Percentiles rank a stretch among this genome's conserved stretches.
Evolutionary conservation across 495 filamentous ascomycete genomes (phyloP).

Genomic region (Aspergillus egyptiacus): DNA sequence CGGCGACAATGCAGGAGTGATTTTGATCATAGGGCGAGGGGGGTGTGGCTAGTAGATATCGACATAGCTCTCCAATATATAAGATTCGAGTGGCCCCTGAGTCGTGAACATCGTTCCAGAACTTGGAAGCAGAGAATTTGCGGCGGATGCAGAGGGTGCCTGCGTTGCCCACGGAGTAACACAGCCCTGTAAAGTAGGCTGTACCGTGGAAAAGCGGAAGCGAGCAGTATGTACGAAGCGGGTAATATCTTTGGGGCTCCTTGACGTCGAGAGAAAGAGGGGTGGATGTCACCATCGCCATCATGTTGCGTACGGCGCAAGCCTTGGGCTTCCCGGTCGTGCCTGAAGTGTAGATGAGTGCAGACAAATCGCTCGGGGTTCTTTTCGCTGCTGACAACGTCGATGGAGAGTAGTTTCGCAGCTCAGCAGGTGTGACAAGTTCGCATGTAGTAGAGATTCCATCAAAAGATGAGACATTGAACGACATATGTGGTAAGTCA

Average conservation of each 20-base stretch:
- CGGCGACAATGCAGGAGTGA: conserved; percentile 68
- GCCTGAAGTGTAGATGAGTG: conserved; percentile 79
- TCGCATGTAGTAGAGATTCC: conserved; percentile 51
- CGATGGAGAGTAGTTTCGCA: conserved; percentile 34
- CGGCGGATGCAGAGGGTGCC: conserved; percentile 47
- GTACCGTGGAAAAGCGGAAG: conserved; percentile 90
- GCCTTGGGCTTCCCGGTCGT: conserved; percentile 91
- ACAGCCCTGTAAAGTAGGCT: conserved; percentile 62
- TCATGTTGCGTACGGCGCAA: conserved; percentile 63
- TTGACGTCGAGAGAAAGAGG: conserved; percentile 31
- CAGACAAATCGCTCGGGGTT: conserved; percentile 48
- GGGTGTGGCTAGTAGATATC: conserved; percentile 77
- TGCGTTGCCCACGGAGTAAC: conserved; percentile 36
- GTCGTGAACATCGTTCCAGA: conserved; percentile 77
- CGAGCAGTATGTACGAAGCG: conserved; percentile 75
- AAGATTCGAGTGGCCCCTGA: conserved; percentile 77
- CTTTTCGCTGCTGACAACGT: conserved; percentile 32
- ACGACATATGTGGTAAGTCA: conserved; percentile 34
- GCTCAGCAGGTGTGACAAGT: conserved; percentile 37
- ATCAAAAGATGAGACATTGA: conserved; percentile 40
- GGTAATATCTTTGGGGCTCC: conserved; percentile 39
- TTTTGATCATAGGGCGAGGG: conserved; percentile 66
- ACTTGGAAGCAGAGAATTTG: conserved; percentile 79
- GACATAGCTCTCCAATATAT: conserved; percentile 90
- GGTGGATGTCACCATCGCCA: conserved; percentile 43